These are phyloP conservation scores for Penicillium arizonense DNA, from an alignment of 495 filamentous ascomycete species.

Conservation along the genomic window DNA sequence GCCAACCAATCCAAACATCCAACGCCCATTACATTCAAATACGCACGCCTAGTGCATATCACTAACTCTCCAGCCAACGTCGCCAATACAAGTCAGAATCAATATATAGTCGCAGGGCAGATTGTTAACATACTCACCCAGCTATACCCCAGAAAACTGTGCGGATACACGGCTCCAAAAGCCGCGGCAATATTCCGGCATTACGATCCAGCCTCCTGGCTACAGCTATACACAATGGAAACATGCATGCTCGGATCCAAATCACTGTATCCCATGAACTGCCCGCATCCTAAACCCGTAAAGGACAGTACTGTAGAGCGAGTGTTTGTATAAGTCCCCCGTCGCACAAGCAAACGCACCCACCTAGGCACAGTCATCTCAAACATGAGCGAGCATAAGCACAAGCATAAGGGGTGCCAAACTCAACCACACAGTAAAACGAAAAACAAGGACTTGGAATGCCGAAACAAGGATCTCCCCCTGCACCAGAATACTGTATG, in stretches of 20 bases:
- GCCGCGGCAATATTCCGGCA: background rate
- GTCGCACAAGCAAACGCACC: constrained; percentile 2
- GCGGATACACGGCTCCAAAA: background rate
- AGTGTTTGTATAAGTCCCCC: background rate
- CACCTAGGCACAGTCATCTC: background rate
- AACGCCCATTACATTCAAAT: background rate
- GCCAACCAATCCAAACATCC: background rate
- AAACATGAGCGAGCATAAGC: background rate
- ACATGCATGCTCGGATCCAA: background rate
- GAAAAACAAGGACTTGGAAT: background rate
- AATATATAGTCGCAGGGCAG: background rate
- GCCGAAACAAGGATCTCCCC: background rate
- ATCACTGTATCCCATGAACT: background rate
- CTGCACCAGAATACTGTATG: background rate
- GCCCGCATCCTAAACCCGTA: background rate
- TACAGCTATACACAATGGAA: background rate
- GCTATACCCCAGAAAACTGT: background rate
- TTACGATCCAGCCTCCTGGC: background rate
- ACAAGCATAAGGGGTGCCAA: constrained; percentile 1
- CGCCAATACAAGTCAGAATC: background rate
- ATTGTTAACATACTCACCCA: background rate
- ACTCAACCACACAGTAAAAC: background rate
- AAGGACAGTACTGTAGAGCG: background rate
- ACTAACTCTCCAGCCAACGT: background rate
- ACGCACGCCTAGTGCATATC: background rate